Conservation (phyloP, 352 stramenopile species). For the Phytophthora europaea region DNA sequence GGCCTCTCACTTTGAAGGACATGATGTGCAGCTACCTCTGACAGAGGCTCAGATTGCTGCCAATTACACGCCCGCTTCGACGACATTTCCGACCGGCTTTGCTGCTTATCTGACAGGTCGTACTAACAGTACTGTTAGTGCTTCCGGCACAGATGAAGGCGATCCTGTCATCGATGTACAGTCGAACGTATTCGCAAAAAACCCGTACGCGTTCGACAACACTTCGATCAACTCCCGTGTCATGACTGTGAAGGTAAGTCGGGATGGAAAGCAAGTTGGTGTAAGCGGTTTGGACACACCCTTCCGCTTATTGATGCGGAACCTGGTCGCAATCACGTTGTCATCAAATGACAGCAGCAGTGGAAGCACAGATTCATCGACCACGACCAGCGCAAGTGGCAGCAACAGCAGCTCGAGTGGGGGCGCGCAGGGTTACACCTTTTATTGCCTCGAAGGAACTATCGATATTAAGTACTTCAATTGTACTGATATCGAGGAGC, state of each 20-base stretch:
- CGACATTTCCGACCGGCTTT: slow-evolving; percentile 62
- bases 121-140: slow-evolving; percentile 12
- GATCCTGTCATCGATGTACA: slow-evolving; percentile 71
- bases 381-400: slow-evolving; percentile 15
- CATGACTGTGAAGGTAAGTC: slow-evolving; percentile 67
- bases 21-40: slow-evolving; percentile 45
- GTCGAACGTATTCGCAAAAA: slow-evolving; percentile 72
- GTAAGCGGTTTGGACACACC: slow-evolving; percentile 50
- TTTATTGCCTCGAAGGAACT: slow-evolving; percentile 57
- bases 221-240: slow-evolving; percentile 64
- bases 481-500: slow-evolving; percentile 51
- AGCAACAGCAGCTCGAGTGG: slow-evolving; percentile 12
- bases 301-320: slow-evolving; percentile 66
- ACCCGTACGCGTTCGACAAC: slow-evolving; percentile 66
- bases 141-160: slow-evolving; percentile 17
- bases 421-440: slow-evolving; percentile 43
- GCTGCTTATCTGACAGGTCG: slow-evolving; percentile 35
- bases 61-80: slow-evolving; percentile 62
- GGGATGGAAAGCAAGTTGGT: slow-evolving; percentile 40
- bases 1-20: slow-evolving; percentile 55
- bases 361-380: slow-evolving; percentile 5
- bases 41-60: slow-evolving; percentile 53
- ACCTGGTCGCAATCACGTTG: slow-evolving; percentile 45
- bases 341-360: slow-evolving; percentile 5
- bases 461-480: slow-evolving; percentile 68